Base-by-base conservation (phyloP, 202 grass and related monocot genomes). In the Dendrocalamus latiflorus region DNA sequence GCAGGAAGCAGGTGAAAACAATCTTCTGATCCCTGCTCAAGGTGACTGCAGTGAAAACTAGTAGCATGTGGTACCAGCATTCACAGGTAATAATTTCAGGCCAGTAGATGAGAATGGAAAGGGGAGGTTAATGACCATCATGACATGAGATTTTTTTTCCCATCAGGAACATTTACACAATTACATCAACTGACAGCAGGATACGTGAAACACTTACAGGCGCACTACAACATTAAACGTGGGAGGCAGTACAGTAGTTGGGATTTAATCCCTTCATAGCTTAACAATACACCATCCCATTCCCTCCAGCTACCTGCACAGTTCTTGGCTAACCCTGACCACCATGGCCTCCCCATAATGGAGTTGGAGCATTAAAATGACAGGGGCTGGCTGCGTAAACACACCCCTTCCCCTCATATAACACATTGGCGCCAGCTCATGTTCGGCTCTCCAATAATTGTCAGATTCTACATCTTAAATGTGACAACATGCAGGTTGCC, bases 401-500 rank as follows among this genome's bases (percentile, higher is more conserved):
- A 84, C 64, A 38, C 34, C 65, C 58, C 64, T 15, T 61, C 62
- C 47, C 62, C 26, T 79, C 45, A 50, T 43, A 70, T 43, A 73
- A 74, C 59, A 60, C 51, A 79, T 48, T 70, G 82, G 70, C 5
- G 56, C 77, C 79, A 79, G 76, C 81, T 85, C 76, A 62, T 34
- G n/a, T 68, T 83, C 47, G 9, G 79, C 74, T 70, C 76, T 51
- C 51, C 79, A 83, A 79, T 83, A 58, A 85, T 81, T 30, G 64
- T 87, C 85, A 84, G 89, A 91, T 87, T 91, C 71, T 87, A 91
- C 75, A 33, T 43, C 56, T 83, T 77, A 82, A 85, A 81, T 85
- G 81, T 64, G 72, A 81, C 43, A 82, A 82, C 77, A 82, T 88
- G 86, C 65, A 75, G 25, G 42, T 70, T 82, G 82, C 86, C 86